Base-by-base conservation (phyloP, 345 rosid genomes). In the Aquilaria sinensis region DNA sequence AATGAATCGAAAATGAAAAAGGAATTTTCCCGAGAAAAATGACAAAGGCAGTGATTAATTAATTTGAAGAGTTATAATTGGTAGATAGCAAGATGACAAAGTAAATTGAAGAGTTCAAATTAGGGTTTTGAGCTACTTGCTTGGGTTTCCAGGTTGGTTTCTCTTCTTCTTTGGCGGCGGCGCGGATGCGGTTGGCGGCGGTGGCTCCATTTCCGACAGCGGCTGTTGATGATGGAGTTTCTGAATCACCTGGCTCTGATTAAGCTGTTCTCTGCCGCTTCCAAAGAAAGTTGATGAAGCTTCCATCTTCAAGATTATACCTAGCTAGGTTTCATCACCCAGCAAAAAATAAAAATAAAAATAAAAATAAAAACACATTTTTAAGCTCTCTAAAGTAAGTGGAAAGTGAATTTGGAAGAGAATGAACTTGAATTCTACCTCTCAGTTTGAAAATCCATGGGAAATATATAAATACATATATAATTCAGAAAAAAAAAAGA, bases 121-220 rank as follows among this genome's bases (percentile, higher is more conserved):
- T 63, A 51, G 69, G 65, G 51, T 63, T 48, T 37, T 3, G 76
- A 70, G 86, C 56, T 56, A 85, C 87, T 85, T 88, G 81, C 96
- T 74, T 77, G 96, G 89, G 51, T 75, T 81, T 77, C 96, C 96
- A 10, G 92, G 89, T 63, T 88, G 96, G 64, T 88, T 85, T 77
- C 92, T 81, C 75, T 76, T 83, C 62, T 78, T 88, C 84, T 83
- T 88, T 43, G 68, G 87, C 11, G 84, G 84, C 54, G 76, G 71
- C 6, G 72, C 53, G 48, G 75, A 79, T 67, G 77, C 71, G 31
- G 85, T 71, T 57, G 86, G n/a, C 43, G 37, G 83, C 65, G 53
- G 59, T 53, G 67, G 67, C 41, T 30, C 43, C 43, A 9, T 9
- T 37, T 37, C 5, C 8, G 43, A 9, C 8, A 9, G 75, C 66